Base-by-base conservation (phyloP, 495 filamentous ascomycete species). In the Pyrenopolyporus hunteri region DNA sequence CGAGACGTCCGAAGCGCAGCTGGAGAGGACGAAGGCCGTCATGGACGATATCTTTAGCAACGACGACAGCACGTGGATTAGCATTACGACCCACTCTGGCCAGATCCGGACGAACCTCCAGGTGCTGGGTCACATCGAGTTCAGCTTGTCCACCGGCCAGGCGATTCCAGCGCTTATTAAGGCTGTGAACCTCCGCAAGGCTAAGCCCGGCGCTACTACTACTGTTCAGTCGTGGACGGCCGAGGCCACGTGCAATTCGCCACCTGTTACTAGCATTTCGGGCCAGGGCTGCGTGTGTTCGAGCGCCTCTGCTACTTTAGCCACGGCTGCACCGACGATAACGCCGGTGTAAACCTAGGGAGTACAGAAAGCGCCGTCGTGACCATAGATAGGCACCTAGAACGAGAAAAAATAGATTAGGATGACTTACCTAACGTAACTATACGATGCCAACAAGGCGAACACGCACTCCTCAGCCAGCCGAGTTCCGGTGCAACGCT, bases 111-210 rank as follows among this genome's bases (percentile, higher is more conserved):
- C 78, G 1, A 76, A 86, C 7, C 65, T 91, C 0, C 17, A 53
- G 61, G 80, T 82, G 0, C 57, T 91, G 1, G 82, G 82, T 2
- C 89, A 92, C 67, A 78, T 81, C 13, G 19, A 51, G 6, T 92
- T 91, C 60, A 72, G 72, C 3, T 63, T 91, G 48, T 81, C 70
- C 19, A 91, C 89, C 0, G 87, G 89, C 10, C 86, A 85, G 39
- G 80, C 88, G 5, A 89, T 92, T 52, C 86, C 89, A 1, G 86
- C 88, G 20, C 76, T 91, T 36, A 80, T 91, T 6, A 82, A 80
- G 64, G 87, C 84, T 0, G 75, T 83, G 69, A 72, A 45, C 28
- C 16, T 60, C 7, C 31, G 49, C 8, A 50, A 49, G 11, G 67
- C 45, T 14, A 51, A 70, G 3, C 37, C 65, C 2, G 53, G 71